Evolutionary conservation across 2,329 filamentous ascomycete species (phyloP).

Genomic region (Lecanosticta acicola): DNA sequence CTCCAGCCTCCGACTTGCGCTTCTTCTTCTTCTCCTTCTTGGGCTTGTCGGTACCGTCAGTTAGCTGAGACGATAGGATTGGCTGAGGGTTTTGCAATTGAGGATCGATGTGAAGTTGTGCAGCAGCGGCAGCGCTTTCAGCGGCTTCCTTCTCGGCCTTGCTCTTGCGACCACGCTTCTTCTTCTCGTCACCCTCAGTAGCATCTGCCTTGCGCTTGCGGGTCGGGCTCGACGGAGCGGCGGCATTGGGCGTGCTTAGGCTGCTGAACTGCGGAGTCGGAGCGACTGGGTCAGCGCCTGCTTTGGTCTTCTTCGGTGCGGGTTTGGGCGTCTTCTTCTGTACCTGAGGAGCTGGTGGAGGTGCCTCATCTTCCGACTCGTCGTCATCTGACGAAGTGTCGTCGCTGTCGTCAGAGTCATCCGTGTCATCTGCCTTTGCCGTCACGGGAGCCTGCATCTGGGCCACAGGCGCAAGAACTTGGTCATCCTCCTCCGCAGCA

Average conservation of each 20-base stretch:
- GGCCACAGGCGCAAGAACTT: conserved; percentile 25
- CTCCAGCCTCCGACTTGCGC: conserved; percentile 5
- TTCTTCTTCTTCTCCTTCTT: conserved; percentile 9
- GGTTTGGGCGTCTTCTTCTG: conserved; percentile 33
- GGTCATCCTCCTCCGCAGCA: conserved; percentile 28
- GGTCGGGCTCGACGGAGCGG: conserved; percentile 12
- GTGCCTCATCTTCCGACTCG: conserved; percentile 32
- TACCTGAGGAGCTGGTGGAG: conserved; percentile 20
- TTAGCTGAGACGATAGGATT: background rate
- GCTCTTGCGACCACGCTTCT: conserved; percentile 30
- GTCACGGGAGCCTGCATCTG: conserved; percentile 9
- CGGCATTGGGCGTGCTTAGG: conserved; percentile 18
- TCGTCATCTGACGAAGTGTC: conserved; percentile 26
- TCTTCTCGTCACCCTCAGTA: conserved; percentile 26
- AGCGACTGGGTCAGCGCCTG: conserved; percentile 22
- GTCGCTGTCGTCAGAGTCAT: conserved; percentile 17
- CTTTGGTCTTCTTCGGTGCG: conserved; percentile 24
- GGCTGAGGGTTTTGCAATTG: conserved; percentile 8
- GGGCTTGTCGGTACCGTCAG: background rate
- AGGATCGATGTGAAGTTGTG: conserved; percentile 10
- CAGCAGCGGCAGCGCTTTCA: conserved; percentile 12
- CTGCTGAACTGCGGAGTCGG: conserved; percentile 21
- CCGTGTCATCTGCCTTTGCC: conserved; percentile 22
- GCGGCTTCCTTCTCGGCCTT: conserved; percentile 31
- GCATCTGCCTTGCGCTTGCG: conserved; percentile 29